Conservation (phyloP, 495 filamentous ascomycete species). For the Xylaria castorea region DNA sequence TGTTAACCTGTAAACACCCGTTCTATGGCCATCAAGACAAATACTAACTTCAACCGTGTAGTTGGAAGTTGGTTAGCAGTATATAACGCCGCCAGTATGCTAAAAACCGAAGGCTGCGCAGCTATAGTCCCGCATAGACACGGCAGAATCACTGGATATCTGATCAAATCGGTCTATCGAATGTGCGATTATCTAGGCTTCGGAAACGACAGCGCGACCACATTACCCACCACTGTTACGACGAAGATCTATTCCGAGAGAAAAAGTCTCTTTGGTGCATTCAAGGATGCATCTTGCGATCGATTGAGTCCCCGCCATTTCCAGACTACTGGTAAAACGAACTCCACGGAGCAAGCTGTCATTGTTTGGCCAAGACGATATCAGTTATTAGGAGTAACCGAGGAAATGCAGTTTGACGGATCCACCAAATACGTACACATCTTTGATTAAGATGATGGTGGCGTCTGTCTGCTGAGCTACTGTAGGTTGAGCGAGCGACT, state of each 20-base stretch:
- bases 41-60: not conserved
- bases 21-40: not conserved
- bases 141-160: not conserved
- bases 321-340: not conserved
- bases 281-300: not conserved
- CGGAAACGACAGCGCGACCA: not conserved
- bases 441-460: not conserved
- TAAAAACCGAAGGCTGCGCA: conserved; percentile 5
- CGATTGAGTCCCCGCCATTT: too few species aligned
- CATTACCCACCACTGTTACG: not conserved
- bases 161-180: not conserved
- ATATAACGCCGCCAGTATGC: conserved; percentile 21
- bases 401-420: not conserved
- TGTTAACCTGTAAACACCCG: not conserved
- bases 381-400: not conserved
- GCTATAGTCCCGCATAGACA: not conserved
- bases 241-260: not conserved
- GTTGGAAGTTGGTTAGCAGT: conserved; percentile 25
- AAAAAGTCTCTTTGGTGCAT: not conserved
- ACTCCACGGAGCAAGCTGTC: not conserved
- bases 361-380: not conserved
- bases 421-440: not conserved
- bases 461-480: not conserved
- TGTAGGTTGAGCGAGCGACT: not conserved
- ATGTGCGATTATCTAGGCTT: not conserved